Conservation (phyloP, 441 rosid species). For the Pelargonium australe region DNA sequence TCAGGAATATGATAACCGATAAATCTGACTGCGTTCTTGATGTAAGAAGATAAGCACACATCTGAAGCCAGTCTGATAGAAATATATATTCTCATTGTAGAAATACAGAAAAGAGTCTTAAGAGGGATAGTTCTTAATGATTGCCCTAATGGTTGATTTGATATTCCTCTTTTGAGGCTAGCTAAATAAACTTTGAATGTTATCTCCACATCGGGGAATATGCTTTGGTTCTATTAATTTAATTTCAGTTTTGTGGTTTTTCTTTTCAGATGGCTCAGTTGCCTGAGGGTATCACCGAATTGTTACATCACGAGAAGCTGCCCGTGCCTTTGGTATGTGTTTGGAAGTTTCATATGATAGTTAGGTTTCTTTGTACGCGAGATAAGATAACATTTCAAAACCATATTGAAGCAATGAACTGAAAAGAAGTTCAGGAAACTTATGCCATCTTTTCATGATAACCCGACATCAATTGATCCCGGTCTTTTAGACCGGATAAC, state of each 20-base stretch:
- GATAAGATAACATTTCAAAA: neutral
- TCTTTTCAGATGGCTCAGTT: constrained; percentile 78
- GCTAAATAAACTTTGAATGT: too few species aligned
- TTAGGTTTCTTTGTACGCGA: constrained; percentile 7
- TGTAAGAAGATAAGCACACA: neutral
- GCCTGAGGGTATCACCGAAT: constrained; percentile 91
- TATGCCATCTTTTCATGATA: neutral
- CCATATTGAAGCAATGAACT: constrained; percentile 9
- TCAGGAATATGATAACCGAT: neutral
- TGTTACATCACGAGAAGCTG: constrained; percentile 80
- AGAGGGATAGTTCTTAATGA: too few species aligned
- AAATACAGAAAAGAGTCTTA: neutral
- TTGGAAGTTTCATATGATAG: constrained; percentile 16
- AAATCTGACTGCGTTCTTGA: neutral
- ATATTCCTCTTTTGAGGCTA: too few species aligned
- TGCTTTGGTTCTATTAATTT: constrained; percentile 11
- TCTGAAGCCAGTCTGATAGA: neutral
- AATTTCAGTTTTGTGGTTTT: constrained; percentile 18
- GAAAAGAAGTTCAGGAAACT: neutral
- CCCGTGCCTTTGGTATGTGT: constrained; percentile 69
- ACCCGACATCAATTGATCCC: too few species aligned
- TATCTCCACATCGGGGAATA: neutral
- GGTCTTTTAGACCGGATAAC: too few species aligned
- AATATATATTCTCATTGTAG: neutral
- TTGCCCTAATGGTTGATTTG: too few species aligned